phyloP scores from a whole-genome alignment of 2,329 filamentous ascomycete genomes.

The Penicillium sp. region DNA sequence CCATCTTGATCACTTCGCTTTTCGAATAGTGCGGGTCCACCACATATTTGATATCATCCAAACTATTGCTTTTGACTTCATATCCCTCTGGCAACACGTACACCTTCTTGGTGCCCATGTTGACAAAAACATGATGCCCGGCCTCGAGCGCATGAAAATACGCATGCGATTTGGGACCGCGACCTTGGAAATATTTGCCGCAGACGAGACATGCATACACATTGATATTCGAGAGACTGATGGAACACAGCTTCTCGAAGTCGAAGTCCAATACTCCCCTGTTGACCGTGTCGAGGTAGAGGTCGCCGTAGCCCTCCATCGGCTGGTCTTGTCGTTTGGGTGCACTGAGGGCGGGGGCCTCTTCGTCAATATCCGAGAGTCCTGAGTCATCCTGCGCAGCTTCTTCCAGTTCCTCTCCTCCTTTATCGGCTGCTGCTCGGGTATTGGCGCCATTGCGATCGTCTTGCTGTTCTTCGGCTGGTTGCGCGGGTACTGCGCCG shows the following conservation, averaged over 20 bases:
- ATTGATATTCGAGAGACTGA: slow-evolving; percentile 96
- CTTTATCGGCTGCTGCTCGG: slow-evolving; percentile 65
- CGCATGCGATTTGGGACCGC: slow-evolving; percentile 89
- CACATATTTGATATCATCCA: slow-evolving; percentile 98
- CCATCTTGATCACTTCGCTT: slow-evolving; percentile 75
- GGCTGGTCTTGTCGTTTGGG: slow-evolving; percentile 70
- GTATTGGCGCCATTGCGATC: slow-evolving; percentile 38
- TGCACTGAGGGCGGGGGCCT: slow-evolving; percentile 36
- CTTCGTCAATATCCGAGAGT: slow-evolving; percentile 38
- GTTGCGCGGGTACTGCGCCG: slow-evolving; percentile 27
- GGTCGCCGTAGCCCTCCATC: slow-evolving; percentile 84
- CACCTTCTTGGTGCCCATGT: slow-evolving; percentile 66
- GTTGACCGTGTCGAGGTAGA: slow-evolving; percentile 97
- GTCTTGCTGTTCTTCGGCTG: slow-evolving; percentile 31
- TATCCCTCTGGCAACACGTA: slow-evolving; percentile 82
- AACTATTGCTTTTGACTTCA: slow-evolving; percentile 88
- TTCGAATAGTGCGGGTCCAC: slow-evolving; percentile 85
- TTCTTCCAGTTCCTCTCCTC: slow-evolving; percentile 56
- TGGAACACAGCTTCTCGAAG: slow-evolving; percentile 96
- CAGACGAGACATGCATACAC: slow-evolving; percentile 97
- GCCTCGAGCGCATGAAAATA: slow-evolving; percentile 97
- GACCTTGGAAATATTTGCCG: slow-evolving; percentile 95
- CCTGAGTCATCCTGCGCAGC: slow-evolving; percentile 27
- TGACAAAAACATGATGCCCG: slow-evolving; percentile 96
- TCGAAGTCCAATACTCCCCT: slow-evolving; percentile 93